phyloP scores from a whole-genome alignment of 352 stramenopile species.

The Pythium aristosporum region DNA sequence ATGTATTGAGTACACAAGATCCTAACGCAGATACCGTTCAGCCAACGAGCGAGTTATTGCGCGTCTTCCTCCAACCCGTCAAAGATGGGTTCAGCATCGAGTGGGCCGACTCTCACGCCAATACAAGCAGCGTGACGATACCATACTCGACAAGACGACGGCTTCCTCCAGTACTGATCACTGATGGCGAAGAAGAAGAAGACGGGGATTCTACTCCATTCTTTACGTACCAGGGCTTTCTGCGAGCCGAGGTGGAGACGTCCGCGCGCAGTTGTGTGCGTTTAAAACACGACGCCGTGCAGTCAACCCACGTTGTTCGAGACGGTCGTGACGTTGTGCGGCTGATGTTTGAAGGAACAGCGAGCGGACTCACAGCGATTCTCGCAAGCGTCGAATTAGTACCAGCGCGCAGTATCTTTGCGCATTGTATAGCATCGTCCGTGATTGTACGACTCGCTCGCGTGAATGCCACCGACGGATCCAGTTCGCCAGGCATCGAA shows the following conservation, averaged over 20 bases:
- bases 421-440: neutral
- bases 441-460: neutral
- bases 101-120: constrained; percentile 19
- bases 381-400: constrained; percentile 4
- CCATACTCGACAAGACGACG: neutral
- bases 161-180: constrained; percentile 3
- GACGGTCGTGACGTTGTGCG: neutral
- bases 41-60: constrained; percentile 25
- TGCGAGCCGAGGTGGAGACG: constrained; percentile 7
- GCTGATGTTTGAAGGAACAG: constrained; percentile 15
- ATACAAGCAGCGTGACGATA: neutral
- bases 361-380: constrained; percentile 1
- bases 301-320: neutral
- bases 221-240: constrained; percentile 6
- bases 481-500: neutral
- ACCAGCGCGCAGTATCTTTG: neutral
- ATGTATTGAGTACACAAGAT: neutral
- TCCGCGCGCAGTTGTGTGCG: neutral
- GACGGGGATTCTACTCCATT: neutral
- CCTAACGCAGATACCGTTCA: neutral
- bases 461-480: neutral
- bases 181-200: constrained; percentile 6
- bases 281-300: constrained; percentile 3
- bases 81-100: constrained; percentile 31
- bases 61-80: constrained; percentile 35